A percentile compares a stretch with the other conserved stretches of the same genome.
Conservation (phyloP, 371 early-diverging fungal genomes). For the Mucor sp. region DNA sequence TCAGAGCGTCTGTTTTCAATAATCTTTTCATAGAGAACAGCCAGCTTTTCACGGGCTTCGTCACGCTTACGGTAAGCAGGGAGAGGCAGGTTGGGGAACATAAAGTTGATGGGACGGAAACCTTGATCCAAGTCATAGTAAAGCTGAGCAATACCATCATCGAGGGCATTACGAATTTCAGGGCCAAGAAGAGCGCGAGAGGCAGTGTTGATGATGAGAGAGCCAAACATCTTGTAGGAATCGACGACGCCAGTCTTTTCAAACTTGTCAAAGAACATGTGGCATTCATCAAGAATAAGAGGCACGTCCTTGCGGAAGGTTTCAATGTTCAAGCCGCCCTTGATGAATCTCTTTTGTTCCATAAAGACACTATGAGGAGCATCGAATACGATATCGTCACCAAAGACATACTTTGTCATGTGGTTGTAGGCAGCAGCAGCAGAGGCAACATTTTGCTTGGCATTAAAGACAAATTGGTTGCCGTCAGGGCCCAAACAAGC, state of each 20-base stretch:
- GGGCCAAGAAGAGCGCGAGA: constrained; percentile 92
- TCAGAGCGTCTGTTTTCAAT: constrained; percentile 74
- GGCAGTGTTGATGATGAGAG: constrained; percentile 93
- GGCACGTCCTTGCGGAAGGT: constrained; percentile 88
- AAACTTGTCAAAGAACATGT: constrained; percentile 64
- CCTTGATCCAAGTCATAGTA: constrained; percentile 95
- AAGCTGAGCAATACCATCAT: constrained; percentile 74
- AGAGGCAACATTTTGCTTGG: constrained; percentile 81
- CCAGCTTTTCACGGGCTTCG: constrained; percentile 82
- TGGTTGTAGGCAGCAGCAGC: constrained; percentile 94
- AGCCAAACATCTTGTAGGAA: constrained; percentile 81
- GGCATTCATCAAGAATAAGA: constrained; percentile 81
- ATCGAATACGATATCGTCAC: constrained; percentile 94
- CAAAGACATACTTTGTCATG: constrained; percentile 96
- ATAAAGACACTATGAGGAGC: constrained; percentile 88
- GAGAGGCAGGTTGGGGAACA: constrained; percentile 53
- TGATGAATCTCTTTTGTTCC: constrained; percentile 98
- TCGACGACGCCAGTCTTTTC: constrained; percentile 45
- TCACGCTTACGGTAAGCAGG: constrained; percentile 76
- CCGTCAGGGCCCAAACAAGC: constrained; percentile 92
- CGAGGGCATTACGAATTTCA: constrained; percentile 85
- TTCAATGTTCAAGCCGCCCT: constrained; percentile 85
- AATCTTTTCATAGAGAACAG: constrained; percentile 75
- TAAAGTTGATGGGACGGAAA: constrained; percentile 93
- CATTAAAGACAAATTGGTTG: constrained; percentile 95